A percentile compares a stretch with the other conserved stretches of the same genome.
phyloP scores from a whole-genome alignment of 1,284 basidiomycete genomes.

The Tilletia horrida region DNA sequence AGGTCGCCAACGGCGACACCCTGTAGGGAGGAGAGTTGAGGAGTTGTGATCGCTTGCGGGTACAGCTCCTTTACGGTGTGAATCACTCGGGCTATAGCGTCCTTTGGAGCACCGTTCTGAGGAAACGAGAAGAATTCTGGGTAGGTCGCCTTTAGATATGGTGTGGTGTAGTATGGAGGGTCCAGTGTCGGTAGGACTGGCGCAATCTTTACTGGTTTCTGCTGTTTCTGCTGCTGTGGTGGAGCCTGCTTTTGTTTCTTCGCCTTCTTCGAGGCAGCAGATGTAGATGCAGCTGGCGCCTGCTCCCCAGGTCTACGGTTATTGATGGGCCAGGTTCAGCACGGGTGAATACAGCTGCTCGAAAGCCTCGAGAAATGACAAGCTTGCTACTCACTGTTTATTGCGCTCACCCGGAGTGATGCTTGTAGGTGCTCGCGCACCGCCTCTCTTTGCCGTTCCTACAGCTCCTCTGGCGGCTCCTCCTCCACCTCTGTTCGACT shows the following conservation, averaged over 20 bases:
- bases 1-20: not conserved
- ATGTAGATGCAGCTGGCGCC: no score
- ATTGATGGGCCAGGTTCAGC: no score
- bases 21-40: not conserved
- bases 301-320: no score
- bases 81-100: not conserved
- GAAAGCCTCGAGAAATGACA: no score
- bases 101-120: not conserved
- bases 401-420: no score
- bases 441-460: not conserved
- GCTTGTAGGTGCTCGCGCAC: not conserved
- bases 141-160: conserved; percentile 3
- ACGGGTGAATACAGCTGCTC: no score
- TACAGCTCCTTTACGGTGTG: not conserved
- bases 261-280: no score
- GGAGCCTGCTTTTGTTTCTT: no score
- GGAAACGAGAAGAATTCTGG: not conserved
- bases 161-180: not conserved
- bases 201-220: not conserved
- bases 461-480: not conserved
- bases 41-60: not conserved
- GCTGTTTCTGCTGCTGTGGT: no score
- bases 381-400: no score
- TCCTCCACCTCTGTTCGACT: conserved; percentile 1
- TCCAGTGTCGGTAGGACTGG: not conserved